Evolutionary conservation across 805 yeast genomes (phyloP).

Genomic region (Metschnikowia vanudenii): DNA sequence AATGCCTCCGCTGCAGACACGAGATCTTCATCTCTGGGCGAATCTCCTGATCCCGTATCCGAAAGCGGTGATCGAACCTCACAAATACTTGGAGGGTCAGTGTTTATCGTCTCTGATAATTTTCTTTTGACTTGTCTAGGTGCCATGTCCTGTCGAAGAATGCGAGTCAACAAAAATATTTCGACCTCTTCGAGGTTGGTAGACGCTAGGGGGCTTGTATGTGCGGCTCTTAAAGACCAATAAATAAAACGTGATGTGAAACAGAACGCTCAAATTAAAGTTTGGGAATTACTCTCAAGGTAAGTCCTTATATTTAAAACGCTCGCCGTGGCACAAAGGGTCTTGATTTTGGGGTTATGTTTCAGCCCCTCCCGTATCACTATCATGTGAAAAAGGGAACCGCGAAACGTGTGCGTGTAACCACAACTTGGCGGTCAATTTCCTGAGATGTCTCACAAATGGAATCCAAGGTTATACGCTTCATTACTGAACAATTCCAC

Average conservation of each 20-base stretch:
- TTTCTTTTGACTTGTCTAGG: slow-evolving; percentile 14
- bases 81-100: slow-evolving; percentile 6
- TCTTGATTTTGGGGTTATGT: background rate
- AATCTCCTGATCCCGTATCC: background rate
- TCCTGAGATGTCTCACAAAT: no score
- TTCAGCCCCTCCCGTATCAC: slow-evolving; percentile 1
- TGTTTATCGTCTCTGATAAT: slow-evolving; percentile 10
- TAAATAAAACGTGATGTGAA: background rate
- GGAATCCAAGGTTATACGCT: no score
- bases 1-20: slow-evolving; percentile 44
- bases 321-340: background rate
- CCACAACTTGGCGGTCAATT: no score
- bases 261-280: no score
- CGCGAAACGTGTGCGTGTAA: background rate
- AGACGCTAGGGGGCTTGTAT: background rate
- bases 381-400: slow-evolving; percentile 9
- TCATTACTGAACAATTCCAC: no score
- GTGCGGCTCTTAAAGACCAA: background rate
- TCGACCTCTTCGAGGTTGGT: background rate
- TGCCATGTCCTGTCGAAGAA: slow-evolving; percentile 7
- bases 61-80: slow-evolving; percentile 1
- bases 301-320: no score
- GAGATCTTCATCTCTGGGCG: slow-evolving; percentile 23
- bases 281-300: no score
- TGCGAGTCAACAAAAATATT: background rate